Conservation (phyloP, 78 protist genomes). For the Carpediemonas membranifera region DNA sequence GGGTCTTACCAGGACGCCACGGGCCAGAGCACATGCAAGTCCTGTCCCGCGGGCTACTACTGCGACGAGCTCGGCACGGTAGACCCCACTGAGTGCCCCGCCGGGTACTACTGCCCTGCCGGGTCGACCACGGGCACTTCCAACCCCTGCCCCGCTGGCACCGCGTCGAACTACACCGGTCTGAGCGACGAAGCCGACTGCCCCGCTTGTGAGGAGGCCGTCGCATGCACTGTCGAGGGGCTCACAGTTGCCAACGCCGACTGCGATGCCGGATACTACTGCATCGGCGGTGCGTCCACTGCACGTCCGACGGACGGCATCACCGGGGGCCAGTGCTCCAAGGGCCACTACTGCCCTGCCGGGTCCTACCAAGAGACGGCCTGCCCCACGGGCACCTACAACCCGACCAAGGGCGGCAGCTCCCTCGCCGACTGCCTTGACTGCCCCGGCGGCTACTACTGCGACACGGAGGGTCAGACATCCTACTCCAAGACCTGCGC, state of each 20-base stretch:
- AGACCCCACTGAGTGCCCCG: constrained; percentile 8
- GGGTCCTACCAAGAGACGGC: background rate
- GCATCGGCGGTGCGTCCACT: background rate
- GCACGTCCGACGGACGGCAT: background rate
- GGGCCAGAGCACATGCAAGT: background rate
- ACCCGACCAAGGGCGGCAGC: constrained; percentile 7
- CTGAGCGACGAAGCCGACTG: background rate
- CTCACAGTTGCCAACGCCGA: background rate
- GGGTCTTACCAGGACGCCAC: background rate
- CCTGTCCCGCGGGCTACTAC: constrained; percentile 38
- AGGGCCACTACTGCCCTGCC: constrained; percentile 28
- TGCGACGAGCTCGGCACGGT: constrained; percentile 19
- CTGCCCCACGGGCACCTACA: background rate
- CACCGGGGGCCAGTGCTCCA: constrained; percentile 11
- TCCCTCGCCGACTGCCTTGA: background rate
- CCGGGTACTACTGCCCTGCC: constrained; percentile 29
- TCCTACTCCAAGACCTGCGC: background rate
- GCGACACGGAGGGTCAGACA: background rate
- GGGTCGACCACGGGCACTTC: constrained; percentile 1
- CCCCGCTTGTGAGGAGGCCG: constrained; percentile 4
- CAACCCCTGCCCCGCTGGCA: constrained; percentile 27
- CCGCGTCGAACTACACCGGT: constrained; percentile 2
- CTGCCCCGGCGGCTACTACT: constrained; percentile 29
- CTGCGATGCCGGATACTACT: background rate
- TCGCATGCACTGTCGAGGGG: background rate